Conservation (phyloP, 2,329 filamentous ascomycete genomes). For the Alternaria atra region DNA sequence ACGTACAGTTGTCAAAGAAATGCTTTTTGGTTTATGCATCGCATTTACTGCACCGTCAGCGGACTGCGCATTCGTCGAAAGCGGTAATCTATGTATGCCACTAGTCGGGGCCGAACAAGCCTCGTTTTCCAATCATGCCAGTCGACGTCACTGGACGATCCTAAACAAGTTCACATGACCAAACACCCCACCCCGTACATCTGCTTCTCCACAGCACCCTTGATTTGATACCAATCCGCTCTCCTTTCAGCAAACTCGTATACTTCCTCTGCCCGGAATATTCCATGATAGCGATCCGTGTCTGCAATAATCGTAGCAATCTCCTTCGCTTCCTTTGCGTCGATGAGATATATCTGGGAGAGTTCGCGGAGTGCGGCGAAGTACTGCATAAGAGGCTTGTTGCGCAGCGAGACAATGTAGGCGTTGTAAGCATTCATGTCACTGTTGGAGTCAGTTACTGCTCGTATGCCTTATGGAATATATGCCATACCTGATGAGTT, state of each 20-base stretch:
- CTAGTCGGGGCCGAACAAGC: constrained; percentile 9
- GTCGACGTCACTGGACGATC: constrained; percentile 7
- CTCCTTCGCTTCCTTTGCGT: constrained; percentile 86
- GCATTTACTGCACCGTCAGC: constrained; percentile 19
- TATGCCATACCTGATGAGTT: constrained; percentile 73
- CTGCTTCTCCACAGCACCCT: constrained; percentile 86
- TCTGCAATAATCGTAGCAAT: constrained; percentile 96
- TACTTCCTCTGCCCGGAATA: constrained; percentile 95
- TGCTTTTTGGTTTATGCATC: neutral
- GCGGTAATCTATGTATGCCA: constrained; percentile 23
- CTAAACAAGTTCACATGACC: constrained; percentile 70
- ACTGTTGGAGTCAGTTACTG: constrained; percentile 54
- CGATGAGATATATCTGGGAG: constrained; percentile 94
- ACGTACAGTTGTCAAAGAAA: neutral
- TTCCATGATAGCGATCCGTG: constrained; percentile 84
- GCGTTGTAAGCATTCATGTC: constrained; percentile 95
- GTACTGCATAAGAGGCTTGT: constrained; percentile 85
- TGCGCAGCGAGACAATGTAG: constrained; percentile 82
- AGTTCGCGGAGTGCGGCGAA: constrained; percentile 92
- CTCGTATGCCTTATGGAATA: neutral
- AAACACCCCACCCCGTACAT: constrained; percentile 95
- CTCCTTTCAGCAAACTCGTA: constrained; percentile 95
- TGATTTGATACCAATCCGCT: constrained; percentile 94
- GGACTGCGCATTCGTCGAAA: constrained; percentile 22
- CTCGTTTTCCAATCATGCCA: constrained; percentile 8